Percentiles rank a stretch among this genome's conserved stretches.
These are phyloP conservation scores for Penicillium flavigenum DNA, from an alignment of 495 filamentous ascomycete species.

Conservation along the genomic window DNA sequence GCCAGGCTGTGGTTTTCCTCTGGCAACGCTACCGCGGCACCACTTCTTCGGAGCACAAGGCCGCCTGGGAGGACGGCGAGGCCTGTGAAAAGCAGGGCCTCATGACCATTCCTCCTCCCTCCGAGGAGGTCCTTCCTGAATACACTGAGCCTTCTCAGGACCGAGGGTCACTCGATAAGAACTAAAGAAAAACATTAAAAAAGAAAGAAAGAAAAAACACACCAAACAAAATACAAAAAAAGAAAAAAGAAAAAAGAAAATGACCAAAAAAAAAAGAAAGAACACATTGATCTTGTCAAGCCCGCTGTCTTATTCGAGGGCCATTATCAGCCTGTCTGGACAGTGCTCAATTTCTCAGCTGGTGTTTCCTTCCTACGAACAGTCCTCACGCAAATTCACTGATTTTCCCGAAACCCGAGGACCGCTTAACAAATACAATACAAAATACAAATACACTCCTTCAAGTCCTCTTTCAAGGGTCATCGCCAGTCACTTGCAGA, in stretches of 20 bases:
- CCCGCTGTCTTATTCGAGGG: background rate
- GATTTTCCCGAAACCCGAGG: background rate
- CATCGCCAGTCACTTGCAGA: background rate
- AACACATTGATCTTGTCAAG: background rate
- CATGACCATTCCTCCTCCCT: constrained; percentile 34
- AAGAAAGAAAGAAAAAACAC: background rate
- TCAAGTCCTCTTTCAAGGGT: background rate
- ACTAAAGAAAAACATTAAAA: constrained; percentile 19
- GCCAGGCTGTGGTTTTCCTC: constrained; percentile 49
- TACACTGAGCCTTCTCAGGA: constrained; percentile 28
- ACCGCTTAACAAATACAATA: background rate
- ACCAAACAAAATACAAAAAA: background rate
- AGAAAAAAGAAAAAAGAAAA: background rate
- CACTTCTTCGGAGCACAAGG: constrained; percentile 29
- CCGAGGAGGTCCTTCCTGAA: constrained; percentile 39
- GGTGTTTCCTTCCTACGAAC: background rate
- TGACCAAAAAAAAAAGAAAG: background rate
- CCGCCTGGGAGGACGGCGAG: constrained; percentile 38
- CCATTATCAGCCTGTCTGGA: background rate
- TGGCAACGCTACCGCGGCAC: constrained; percentile 49
- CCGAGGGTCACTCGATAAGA: constrained; percentile 31
- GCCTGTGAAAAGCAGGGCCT: constrained; percentile 44
- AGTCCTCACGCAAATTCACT: background rate
- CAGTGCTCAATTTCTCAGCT: background rate
- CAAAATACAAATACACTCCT: background rate